Evolutionary conservation across 257 asterid genomes (phyloP), one percentile per base, ranked within the genome.

Genomic region (Solanum okadae): DNA sequence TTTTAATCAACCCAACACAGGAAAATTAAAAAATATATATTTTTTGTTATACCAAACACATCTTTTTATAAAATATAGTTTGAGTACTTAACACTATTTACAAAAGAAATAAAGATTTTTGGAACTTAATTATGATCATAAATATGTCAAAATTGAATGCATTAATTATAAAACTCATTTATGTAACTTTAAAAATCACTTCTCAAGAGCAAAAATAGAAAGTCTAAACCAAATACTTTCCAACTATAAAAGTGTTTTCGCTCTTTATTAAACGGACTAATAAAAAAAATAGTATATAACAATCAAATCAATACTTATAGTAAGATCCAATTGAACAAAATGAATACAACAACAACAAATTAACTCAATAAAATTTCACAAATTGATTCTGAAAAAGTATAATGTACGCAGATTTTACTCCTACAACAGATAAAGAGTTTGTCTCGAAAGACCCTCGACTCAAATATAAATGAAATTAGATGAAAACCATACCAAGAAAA

Each of bases 401-500:
- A 46, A 46, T 46, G 2, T 46, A 15, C 3, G 59, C 8, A 49
- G 22, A 49, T 15, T 49, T 49, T 49, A 49, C 12, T 22, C 13
- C 27, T 59, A 59, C 1, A 38, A 38, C 4, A 38, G 44, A 40
- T 4, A 22, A 22, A 4, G 68, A 61, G 4, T 18, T 2, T 61
- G 1, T 61, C n/a, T 61, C 29, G 1, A 61, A 23, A 23, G 3
- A 61, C 14, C 13, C 27, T 23, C 70, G 3, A 23, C 13, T 61
- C 70, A 61, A 22, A 61, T 4, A 61, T 22, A 22, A 22, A 61
- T 22, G 5, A 16, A 34, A 8, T 10, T 78, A 27, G 61, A 68
- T 56, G 25, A 88, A 83, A 34, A 46, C 13, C 22, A 83, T 91
- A 96, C 99, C 99, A 86, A 96, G 92, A 49, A 96, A 96, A 91